Base-by-base conservation (phyloP, 495 filamentous ascomycete species). In the Xylaria longipes region DNA sequence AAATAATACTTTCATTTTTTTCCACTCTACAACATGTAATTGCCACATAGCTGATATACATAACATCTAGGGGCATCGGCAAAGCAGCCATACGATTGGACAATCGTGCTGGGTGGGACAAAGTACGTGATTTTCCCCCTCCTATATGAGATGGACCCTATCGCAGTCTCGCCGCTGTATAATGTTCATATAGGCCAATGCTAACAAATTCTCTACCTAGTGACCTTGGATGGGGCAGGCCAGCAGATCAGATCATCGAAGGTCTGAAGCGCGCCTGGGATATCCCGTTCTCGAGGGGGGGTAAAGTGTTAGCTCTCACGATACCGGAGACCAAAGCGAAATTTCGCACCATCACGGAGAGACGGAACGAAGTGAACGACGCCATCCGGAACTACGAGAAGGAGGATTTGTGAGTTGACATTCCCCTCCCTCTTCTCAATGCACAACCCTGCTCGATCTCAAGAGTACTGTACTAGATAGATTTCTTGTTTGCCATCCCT, bases 241-340 rank as follows among this genome's bases (percentile, higher is more conserved):
- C 72, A 31, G 45, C 77, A 77, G 69, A 80, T 39, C 71, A 85
- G 73, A 73, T 88, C 68, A 77, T 79, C 77, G 52, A 80, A 29
- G 65, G 72, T 9, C 80, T 89, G 50, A 74, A 85, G 71, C 64
- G 77, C 6, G 68, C 82, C 39, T 90, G 86, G 86, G 79, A 83
- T 17, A 73, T 86, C 14, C 80, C 85, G 0, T 80, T 89, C 1
- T 64, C 72, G 3, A 77, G 79, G 6, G 83, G 84, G 2, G 77
- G 83, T 52, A 88, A 88, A 45, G 82, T 92, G 1, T 78, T 92
- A 7, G 85, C 89, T 0, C 78, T 91, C 57, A 92, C 89, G 0
- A 82, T 92, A 8, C 89, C 87, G 3, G 89, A 91, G 8, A 73
- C 72, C 7, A 71, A 50, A 22, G 71, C 58, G 3, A 58, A 61